Conservation (phyloP, 2,329 filamentous ascomycete genomes). For the Exophiala mesophila region DNA sequence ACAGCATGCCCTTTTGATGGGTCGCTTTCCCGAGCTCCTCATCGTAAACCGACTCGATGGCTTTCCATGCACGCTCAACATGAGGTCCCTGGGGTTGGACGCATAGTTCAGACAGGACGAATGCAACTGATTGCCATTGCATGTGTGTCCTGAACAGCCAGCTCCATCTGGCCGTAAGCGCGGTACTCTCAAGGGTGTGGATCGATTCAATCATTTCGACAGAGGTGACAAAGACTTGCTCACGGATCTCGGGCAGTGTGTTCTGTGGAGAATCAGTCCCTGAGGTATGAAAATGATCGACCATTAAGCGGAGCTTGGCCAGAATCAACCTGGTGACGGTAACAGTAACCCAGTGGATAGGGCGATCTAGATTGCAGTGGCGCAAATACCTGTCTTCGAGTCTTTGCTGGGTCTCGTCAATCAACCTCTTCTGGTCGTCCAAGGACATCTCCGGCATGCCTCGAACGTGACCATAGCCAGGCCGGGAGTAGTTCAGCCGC, state of each 20-base stretch:
- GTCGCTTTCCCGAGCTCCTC: constrained; percentile 32
- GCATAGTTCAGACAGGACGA: constrained; percentile 57
- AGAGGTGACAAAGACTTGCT: constrained; percentile 66
- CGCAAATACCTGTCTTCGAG: constrained; percentile 53
- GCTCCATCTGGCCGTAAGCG: constrained; percentile 57
- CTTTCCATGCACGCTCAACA: constrained; percentile 57
- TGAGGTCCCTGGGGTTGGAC: constrained; percentile 52
- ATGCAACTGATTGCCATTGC: constrained; percentile 62
- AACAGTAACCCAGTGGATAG: constrained; percentile 63
- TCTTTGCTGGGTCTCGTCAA: constrained; percentile 50
- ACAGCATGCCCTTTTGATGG: constrained; percentile 53
- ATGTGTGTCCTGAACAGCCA: constrained; percentile 62
- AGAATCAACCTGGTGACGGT: constrained; percentile 67
- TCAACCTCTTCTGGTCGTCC: constrained; percentile 40
- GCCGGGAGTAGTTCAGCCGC: constrained; percentile 35
- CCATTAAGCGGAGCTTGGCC: constrained; percentile 71
- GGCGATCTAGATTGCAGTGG: constrained; percentile 47
- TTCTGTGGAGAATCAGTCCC: constrained; percentile 52
- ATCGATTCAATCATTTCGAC: constrained; percentile 71
- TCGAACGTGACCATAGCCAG: constrained; percentile 23
- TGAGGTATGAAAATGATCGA: constrained; percentile 62
- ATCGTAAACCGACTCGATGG: constrained; percentile 46
- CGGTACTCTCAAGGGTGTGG: constrained; percentile 60
- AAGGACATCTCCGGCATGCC: constrained; percentile 8
- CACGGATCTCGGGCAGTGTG: constrained; percentile 58